Evolutionary conservation across 768 basidiomycete species (phyloP), one percentile per base, ranked within the genome.

Genomic region (Rhodocollybia butyracea): DNA sequence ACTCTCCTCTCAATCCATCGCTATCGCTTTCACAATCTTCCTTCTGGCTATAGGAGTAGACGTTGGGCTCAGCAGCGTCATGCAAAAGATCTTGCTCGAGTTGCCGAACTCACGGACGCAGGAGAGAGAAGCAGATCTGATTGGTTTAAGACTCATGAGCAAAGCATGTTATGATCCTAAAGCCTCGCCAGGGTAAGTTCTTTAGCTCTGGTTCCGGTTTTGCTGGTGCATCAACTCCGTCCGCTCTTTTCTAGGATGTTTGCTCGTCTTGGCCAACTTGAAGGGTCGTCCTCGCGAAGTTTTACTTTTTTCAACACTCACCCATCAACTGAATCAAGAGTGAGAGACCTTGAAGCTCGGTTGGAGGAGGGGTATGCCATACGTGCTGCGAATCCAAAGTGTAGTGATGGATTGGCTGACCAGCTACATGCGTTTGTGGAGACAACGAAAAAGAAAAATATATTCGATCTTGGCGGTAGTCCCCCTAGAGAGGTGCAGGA

Each of bases 101-200:
- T 78, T 95, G 2, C 95, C 95, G 0, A 92, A 97, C 68, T 91
- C 89, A 0, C 75, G 95, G 50, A 83, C 72, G 19, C 83, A 88
- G 45, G 95, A 98, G 67, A 73, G 78, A 3, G 94, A 98, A 80
- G 95, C 95, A 34, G 95, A 98, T 66, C 77, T 82, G 27, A 88
- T 98, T 48, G 95, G 96, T 7, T 68, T 98, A 43, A 78, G 79
- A 5, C 75, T 98, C 26, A 88, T 88, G 73, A 79, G 91, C 47
- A 80, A 77, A 60, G 95, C 94, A 0, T 98, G 95, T 70, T 98
- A 84, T 66, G 81, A 98, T 64, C 94, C 95, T 0, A 72, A 68
- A 17, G 89, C 86, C 21, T 81, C 91, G 3, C 83, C 89, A 12
- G 76, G 79, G 92, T 94, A 62, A 61, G 81, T 68, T 6, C 40